Evolutionary conservation across 164 flowering plant genomes (phyloP).

Genomic region (Amborella trichopoda): DNA sequence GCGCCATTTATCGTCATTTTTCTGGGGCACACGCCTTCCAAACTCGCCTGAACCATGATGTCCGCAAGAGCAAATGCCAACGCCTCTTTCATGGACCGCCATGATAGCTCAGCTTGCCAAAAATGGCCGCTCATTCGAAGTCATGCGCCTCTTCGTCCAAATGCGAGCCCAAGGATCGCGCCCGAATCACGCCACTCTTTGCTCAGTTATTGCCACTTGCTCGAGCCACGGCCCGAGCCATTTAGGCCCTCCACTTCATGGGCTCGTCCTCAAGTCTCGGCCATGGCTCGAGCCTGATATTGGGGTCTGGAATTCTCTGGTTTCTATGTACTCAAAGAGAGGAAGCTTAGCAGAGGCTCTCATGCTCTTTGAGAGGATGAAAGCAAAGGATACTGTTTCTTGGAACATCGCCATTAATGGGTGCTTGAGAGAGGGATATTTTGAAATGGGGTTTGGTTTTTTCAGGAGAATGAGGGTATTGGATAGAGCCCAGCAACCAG

Average conservation of each 20-base stretch:
- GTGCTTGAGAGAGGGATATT: constrained; percentile 23
- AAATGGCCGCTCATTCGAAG: neutral
- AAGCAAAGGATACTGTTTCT: neutral
- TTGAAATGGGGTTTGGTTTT: constrained; percentile 28
- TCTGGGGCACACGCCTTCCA: too few relatives aligned
- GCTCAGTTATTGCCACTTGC: neutral
- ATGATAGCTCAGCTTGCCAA: neutral
- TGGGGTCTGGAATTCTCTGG: constrained; percentile 1
- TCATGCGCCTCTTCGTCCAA: neutral
- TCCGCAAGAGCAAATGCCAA: too few relatives aligned
- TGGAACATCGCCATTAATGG: constrained; percentile 69
- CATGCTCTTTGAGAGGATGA: neutral
- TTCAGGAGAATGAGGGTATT: constrained; percentile 31
- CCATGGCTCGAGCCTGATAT: neutral
- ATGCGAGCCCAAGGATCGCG: neutral
- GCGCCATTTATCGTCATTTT: too few relatives aligned
- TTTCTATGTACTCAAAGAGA: neutral
- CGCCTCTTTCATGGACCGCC: neutral
- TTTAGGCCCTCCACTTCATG: neutral
- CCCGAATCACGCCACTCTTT: neutral
- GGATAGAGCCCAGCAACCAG: constrained; percentile 20
- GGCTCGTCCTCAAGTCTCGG: neutral
- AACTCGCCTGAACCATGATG: too few relatives aligned
- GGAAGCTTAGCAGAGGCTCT: neutral
- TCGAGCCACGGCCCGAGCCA: neutral